Evolutionary conservation across 352 stramenopile species (phyloP).

Genomic region (Globisporangium nagaii): DNA sequence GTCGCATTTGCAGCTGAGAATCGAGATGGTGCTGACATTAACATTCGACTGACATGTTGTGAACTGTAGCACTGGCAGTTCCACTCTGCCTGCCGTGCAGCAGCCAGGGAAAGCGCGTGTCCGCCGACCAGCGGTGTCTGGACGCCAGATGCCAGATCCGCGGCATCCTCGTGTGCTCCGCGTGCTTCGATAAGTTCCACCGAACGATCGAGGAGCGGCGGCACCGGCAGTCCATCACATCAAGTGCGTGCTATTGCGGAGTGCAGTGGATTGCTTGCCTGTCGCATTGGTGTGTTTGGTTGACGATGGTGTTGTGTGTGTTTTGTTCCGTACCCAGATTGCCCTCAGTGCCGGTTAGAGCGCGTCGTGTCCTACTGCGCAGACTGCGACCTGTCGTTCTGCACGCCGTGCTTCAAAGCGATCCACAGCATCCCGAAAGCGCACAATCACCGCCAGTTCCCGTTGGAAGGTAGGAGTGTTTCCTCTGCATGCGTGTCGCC

Average conservation of each 20-base stretch:
- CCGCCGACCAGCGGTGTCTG: constrained; percentile 11
- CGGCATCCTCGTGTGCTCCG: constrained; percentile 7
- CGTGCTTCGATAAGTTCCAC: constrained; percentile 11
- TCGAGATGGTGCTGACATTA: background rate
- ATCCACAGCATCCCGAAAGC: constrained; percentile 39
- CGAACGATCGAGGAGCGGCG: constrained; percentile 1
- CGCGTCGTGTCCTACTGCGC: constrained; percentile 41
- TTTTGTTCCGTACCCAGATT: constrained; percentile 33
- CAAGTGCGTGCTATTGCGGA: constrained; percentile 37
- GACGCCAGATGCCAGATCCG: constrained; percentile 5
- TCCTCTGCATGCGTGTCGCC: background rate
- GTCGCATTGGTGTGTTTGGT: background rate
- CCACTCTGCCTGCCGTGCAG: constrained; percentile 6
- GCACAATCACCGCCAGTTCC: constrained; percentile 29
- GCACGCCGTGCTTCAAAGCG: constrained; percentile 31
- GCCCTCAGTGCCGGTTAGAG: constrained; percentile 51
- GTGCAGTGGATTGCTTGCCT: too few relatives aligned
- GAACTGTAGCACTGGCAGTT: constrained; percentile 1
- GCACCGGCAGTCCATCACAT: constrained; percentile 18
- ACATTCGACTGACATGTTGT: background rate
- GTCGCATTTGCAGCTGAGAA: too few relatives aligned
- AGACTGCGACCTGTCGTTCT: constrained; percentile 67
- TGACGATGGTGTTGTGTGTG: background rate
- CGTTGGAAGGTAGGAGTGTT: constrained; percentile 30
- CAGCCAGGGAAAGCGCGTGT: background rate